Base-by-base conservation (phyloP, 768 basidiomycete species). In the Kwoniella dendrophila region DNA sequence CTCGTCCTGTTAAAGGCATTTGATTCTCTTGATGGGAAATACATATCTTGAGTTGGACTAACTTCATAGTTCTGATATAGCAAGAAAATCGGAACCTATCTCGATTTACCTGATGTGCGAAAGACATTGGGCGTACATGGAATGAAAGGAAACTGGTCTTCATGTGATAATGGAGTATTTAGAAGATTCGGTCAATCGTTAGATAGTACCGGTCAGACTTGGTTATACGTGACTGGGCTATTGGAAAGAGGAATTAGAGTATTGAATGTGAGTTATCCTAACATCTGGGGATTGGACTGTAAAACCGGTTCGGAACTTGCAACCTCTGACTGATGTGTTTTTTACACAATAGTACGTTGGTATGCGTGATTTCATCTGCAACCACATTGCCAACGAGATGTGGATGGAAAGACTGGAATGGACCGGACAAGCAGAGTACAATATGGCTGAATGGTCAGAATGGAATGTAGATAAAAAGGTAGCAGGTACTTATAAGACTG, bases 401-500 rank as follows among this genome's bases (percentile, higher is more conserved):
- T 91, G 90, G 90, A 84, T 87, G 6, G 84, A 89, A 51, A 81
- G 83, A 62, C 81, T 92, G 52, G 84, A 87, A 54, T 91, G 90
- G 90, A 84, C 83, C 47, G 88, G 88, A 2, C 78, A 82, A 48
- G 81, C 81, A 40, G 83, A 70, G 5, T 90, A 87, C 76, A 77
- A 68, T 0, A 67, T 66, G 20, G 72, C 82, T 49, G 78, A 79
- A 11, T 77, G 86, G 71, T 78, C 80, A 45, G 81, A 84, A 10
- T 90, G 87, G 87, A 68, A 69, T 0, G 83, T 88, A 8, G 80
- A 84, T 62, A 85, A 84, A 11, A 67, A 81, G 56, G 76, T 76
- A 43, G 88, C 83, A 0, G 88, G 88, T 4, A 81, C 81, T 71
- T 85, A 83, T 44, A 85, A 86, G 76, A 81, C 78, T 30, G 82